These are phyloP conservation scores for Aspergillus pseudoviridinutans DNA, from an alignment of 2,329 filamentous ascomycete genomes.

Conservation along the genomic window DNA sequence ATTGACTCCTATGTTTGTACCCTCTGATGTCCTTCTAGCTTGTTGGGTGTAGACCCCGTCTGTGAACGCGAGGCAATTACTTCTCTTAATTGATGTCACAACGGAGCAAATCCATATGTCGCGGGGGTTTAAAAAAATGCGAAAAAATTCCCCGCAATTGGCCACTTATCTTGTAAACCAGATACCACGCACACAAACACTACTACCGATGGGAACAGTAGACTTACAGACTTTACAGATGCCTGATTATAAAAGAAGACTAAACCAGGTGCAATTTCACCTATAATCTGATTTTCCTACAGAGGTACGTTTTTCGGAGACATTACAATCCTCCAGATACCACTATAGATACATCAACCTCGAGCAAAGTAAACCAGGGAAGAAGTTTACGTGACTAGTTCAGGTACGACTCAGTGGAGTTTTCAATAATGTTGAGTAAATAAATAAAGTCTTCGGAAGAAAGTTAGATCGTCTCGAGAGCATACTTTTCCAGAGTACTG, in stretches of 20 bases:
- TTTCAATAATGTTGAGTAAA: background rate
- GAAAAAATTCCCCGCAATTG: slow-evolving; percentile 2
- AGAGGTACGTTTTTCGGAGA: background rate
- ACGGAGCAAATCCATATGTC: background rate
- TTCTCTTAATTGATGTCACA: background rate
- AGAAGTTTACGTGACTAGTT: background rate
- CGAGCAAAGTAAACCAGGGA: background rate
- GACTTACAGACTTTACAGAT: background rate
- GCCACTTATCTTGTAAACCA: background rate
- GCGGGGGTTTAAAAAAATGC: slow-evolving; percentile 3
- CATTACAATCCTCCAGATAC: background rate
- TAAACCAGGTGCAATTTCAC: background rate
- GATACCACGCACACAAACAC: background rate
- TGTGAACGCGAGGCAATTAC: background rate
- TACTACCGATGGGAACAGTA: background rate
- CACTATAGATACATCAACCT: background rate
- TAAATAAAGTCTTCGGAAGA: background rate
- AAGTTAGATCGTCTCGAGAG: background rate
- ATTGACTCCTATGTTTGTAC: background rate
- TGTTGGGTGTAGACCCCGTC: background rate
- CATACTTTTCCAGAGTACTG: background rate
- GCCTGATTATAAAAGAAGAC: background rate
- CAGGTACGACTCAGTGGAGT: background rate
- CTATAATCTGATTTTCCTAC: background rate
- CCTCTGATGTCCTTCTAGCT: background rate